Evolutionary conservation across 305 asterid species (phyloP).

Genomic region (Fraxinus platypoda): DNA sequence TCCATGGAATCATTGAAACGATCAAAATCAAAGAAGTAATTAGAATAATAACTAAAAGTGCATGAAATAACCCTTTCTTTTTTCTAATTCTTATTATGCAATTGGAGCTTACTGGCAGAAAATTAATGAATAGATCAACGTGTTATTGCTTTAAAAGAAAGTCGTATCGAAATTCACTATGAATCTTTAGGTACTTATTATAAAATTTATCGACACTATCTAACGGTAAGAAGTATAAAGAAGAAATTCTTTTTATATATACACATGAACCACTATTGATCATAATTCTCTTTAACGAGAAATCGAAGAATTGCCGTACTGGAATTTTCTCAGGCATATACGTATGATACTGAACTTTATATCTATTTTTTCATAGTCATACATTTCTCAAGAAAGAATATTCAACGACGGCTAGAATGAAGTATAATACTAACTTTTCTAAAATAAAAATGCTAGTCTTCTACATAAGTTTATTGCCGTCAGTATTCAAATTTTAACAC

Average conservation of each 20-base stretch:
- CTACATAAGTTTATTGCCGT: not conserved
- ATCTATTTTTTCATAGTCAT: not conserved
- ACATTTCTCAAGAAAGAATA: not conserved
- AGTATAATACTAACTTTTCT: not conserved
- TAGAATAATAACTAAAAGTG: not conserved
- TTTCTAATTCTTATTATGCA: not conserved
- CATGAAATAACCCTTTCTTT: not conserved
- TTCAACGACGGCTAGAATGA: not conserved
- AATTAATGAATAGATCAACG: not conserved
- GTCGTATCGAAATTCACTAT: not conserved
- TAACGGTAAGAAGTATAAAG: not conserved
- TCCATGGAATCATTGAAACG: not conserved
- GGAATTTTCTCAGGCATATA: not conserved
- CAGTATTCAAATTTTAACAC: not conserved
- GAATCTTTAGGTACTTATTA: slow-evolving; percentile 5
- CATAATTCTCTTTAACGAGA: slow-evolving; percentile 4
- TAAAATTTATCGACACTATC: not conserved
- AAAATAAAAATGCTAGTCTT: not conserved
- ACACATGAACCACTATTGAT: not conserved
- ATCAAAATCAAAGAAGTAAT: no score
- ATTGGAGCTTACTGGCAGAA: not conserved
- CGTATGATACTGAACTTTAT: not conserved
- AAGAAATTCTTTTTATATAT: not conserved
- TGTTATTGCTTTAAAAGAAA: slow-evolving; percentile 4
- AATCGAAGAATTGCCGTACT: not conserved